Evolutionary conservation across 2,329 filamentous ascomycete genomes (phyloP).

Genomic region (Domatiomyces catenatus): DNA sequence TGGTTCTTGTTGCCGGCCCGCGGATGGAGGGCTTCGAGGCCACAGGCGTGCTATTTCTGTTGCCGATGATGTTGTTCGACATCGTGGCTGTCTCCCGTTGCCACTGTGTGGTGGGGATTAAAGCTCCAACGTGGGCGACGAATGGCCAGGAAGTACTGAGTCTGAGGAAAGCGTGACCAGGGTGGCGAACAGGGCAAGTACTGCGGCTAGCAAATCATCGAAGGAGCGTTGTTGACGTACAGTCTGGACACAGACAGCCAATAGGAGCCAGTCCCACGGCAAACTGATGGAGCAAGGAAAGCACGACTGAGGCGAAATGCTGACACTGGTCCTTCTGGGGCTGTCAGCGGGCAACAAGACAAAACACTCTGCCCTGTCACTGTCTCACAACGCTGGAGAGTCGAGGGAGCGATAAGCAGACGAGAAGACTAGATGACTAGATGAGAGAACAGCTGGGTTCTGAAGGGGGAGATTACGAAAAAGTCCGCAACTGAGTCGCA

Average conservation of each 20-base stretch:
- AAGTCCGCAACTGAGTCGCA: background rate
- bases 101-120: constrained; percentile 4
- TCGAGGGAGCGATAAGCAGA: background rate
- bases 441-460: background rate
- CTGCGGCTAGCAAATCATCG: constrained; percentile 11
- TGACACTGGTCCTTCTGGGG: background rate
- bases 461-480: background rate
- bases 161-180: constrained; percentile 3
- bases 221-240: constrained; percentile 2
- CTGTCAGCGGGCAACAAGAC: background rate
- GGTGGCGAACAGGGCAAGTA: constrained; percentile 8
- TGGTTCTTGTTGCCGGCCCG: constrained; percentile 64
- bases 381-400: background rate
- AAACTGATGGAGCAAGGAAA: constrained; percentile 4
- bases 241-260: constrained; percentile 5
- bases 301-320: background rate
- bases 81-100: constrained; percentile 23
- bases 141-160: constrained; percentile 1
- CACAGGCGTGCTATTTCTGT: constrained; percentile 95
- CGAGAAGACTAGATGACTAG: background rate
- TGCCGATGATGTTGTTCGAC: constrained; percentile 55
- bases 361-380: background rate
- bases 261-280: constrained; percentile 15
- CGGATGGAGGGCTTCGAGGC: constrained; percentile 66
- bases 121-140: constrained; percentile 1